phyloP scores from a whole-genome alignment of 1,139 yeast genomes.

The Nakaseomyces nivariensis region DNA sequence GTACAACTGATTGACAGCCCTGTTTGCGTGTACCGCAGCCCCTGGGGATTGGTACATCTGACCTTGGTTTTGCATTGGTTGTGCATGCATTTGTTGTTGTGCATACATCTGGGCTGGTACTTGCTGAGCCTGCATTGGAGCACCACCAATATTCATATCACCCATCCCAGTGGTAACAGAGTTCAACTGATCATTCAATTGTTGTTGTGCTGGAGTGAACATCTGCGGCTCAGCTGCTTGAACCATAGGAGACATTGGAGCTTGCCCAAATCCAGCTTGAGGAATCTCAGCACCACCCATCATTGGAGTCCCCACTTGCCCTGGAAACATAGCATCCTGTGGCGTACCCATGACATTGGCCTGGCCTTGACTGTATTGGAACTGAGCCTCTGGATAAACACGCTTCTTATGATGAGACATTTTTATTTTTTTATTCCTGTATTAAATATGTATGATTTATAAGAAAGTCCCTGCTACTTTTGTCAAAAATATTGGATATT shows the following conservation, averaged over 20 bases:
- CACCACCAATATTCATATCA: background rate
- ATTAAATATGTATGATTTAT: background rate
- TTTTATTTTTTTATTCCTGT: background rate
- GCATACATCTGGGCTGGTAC: conserved; percentile 7
- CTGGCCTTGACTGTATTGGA: conserved; percentile 19
- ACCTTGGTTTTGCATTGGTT: conserved; percentile 12
- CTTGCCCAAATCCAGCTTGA: background rate
- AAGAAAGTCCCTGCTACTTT: too few relatives aligned
- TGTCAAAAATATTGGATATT: too few relatives aligned
- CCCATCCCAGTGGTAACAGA: conserved; percentile 5
- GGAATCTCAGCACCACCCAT: background rate
- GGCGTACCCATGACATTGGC: conserved; percentile 4
- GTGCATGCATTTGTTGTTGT: conserved; percentile 11
- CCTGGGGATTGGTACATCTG: conserved; percentile 7
- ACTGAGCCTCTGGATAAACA: conserved; percentile 34
- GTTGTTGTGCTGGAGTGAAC: conserved; percentile 24
- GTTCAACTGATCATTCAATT: conserved; percentile 25
- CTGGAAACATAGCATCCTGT: conserved; percentile 8
- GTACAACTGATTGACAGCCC: conserved; percentile 76
- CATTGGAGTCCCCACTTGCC: background rate
- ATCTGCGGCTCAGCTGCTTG: background rate
- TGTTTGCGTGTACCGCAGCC: conserved; percentile 6
- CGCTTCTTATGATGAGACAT: conserved; percentile 34
- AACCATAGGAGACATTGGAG: background rate
- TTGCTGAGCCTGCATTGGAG: background rate